Conservation (phyloP, 768 basidiomycete genomes). For the Tricholoma saponaceum region DNA sequence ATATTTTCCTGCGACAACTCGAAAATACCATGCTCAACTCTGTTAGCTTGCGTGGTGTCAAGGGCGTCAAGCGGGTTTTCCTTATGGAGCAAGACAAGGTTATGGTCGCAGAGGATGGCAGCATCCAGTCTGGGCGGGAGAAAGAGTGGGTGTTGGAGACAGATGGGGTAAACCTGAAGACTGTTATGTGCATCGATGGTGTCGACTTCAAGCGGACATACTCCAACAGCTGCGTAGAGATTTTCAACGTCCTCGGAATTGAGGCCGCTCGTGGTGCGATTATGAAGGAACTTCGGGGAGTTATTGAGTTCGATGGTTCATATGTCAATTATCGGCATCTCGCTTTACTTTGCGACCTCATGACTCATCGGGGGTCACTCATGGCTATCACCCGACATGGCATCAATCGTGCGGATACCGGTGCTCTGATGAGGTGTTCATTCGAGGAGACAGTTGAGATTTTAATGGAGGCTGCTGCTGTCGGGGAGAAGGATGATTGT, state of each 20-base stretch:
- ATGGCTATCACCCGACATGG: conserved; percentile 99
- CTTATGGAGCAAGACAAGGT: conserved; percentile 85
- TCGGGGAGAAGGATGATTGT: conserved; percentile 98
- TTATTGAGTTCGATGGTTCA: conserved; percentile 99
- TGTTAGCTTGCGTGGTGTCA: conserved; percentile 91
- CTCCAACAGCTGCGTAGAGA: conserved; percentile 95
- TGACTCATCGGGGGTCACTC: conserved; percentile 92
- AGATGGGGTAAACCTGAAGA: conserved; percentile 92
- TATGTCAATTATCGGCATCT: conserved; percentile 99
- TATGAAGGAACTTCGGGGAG: conserved; percentile 88
- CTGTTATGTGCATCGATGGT: conserved; percentile 92
- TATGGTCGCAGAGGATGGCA: conserved; percentile 58
- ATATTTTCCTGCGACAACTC: conserved; percentile 92
- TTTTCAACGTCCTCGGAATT: conserved; percentile 93
- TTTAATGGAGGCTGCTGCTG: conserved; percentile 96
- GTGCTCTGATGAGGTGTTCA: conserved; percentile 96
- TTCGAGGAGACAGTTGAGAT: conserved; percentile 99
- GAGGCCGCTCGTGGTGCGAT: conserved; percentile 95
- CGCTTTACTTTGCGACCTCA: conserved; percentile 93
- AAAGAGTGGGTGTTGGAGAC: conserved; percentile 98
- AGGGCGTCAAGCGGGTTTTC: conserved; percentile 88
- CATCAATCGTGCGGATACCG: conserved; percentile 99
- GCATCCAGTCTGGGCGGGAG: conserved; percentile 56
- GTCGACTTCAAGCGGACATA: conserved; percentile 92
- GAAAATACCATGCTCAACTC: conserved; percentile 97